phyloP scores from a whole-genome alignment of 306 rosid genomes.

The Erythrophleum fordii region DNA sequence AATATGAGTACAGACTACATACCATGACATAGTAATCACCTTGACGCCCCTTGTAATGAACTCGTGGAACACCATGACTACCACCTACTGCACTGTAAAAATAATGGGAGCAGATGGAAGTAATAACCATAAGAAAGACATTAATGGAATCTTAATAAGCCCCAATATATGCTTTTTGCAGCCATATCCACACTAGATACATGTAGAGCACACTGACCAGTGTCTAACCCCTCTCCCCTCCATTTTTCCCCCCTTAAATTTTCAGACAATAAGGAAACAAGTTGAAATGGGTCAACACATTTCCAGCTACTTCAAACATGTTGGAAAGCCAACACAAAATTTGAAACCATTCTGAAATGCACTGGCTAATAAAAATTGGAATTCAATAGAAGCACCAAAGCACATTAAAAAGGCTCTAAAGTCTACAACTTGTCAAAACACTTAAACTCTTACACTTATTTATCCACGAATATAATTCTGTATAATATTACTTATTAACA shows the following conservation, averaged over 20 bases:
- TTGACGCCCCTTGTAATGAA: constrained; percentile 90
- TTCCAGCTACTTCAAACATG: neutral
- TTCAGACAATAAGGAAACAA: too few relatives aligned
- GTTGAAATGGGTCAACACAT: too few relatives aligned
- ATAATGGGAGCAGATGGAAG: neutral
- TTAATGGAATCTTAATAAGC: neutral
- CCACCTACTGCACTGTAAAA: constrained; percentile 82
- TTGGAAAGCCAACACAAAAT: neutral
- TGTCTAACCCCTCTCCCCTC: neutral
- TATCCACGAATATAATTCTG: neutral
- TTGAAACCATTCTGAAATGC: too few relatives aligned
- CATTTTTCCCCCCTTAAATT: too few relatives aligned
- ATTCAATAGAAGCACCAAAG: neutral
- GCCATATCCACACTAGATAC: neutral
- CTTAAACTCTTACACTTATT: neutral
- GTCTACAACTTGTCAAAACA: neutral
- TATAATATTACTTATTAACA: neutral
- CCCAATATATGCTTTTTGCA: neutral
- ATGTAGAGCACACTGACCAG: neutral
- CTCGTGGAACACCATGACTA: constrained; percentile 93
- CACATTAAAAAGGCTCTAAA: too few relatives aligned
- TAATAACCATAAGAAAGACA: constrained; percentile 11
- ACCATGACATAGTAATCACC: constrained; percentile 97
- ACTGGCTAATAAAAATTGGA: too few relatives aligned
- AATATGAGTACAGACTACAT: constrained; percentile 50